A percentile compares a stretch with the other conserved stretches of the same genome.
phyloP scores from a whole-genome alignment of 441 rosid species.

The Euphorbia celastroides region DNA sequence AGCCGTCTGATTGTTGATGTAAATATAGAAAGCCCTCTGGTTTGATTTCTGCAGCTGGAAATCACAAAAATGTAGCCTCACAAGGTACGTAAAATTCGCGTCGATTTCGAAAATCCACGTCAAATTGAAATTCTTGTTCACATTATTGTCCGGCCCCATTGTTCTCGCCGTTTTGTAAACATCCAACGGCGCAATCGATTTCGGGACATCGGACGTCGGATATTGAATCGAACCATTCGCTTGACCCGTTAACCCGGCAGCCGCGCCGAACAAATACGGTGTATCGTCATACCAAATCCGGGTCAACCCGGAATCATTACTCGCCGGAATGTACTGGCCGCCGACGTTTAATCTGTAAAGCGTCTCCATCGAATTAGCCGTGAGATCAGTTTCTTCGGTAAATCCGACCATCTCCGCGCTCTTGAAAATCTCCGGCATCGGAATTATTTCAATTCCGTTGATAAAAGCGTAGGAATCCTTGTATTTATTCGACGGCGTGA shows the following conservation, averaged over 20 bases:
- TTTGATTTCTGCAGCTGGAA: constrained; percentile 30
- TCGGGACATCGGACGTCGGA: constrained; percentile 28
- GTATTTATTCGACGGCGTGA: constrained; percentile 40
- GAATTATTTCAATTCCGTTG: constrained; percentile 63
- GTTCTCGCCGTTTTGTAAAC: constrained; percentile 53
- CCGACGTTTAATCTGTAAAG: constrained; percentile 60
- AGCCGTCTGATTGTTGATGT: constrained; percentile 54
- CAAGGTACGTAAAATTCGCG: constrained; percentile 44
- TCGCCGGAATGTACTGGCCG: constrained; percentile 51
- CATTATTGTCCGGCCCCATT: constrained; percentile 35
- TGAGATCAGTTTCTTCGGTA: constrained; percentile 33
- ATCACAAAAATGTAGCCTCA: constrained; percentile 72
- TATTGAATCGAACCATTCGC: constrained; percentile 24
- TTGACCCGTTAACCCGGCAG: constrained; percentile 28
- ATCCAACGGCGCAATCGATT: constrained; percentile 43
- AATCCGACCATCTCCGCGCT: constrained; percentile 38
- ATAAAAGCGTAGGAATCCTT: constrained; percentile 51
- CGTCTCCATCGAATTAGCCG: constrained; percentile 33
- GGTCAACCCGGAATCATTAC: constrained; percentile 39
- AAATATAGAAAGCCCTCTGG: constrained; percentile 53
- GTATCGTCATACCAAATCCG: constrained; percentile 64
- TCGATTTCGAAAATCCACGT: constrained; percentile 64
- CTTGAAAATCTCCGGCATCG: constrained; percentile 47
- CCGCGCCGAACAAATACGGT: constrained; percentile 53
- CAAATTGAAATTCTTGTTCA: constrained; percentile 48